These are phyloP conservation scores for Persicaria tinctoria DNA, from an alignment of 148 eudicot genomes.

Conservation along the genomic window DNA sequence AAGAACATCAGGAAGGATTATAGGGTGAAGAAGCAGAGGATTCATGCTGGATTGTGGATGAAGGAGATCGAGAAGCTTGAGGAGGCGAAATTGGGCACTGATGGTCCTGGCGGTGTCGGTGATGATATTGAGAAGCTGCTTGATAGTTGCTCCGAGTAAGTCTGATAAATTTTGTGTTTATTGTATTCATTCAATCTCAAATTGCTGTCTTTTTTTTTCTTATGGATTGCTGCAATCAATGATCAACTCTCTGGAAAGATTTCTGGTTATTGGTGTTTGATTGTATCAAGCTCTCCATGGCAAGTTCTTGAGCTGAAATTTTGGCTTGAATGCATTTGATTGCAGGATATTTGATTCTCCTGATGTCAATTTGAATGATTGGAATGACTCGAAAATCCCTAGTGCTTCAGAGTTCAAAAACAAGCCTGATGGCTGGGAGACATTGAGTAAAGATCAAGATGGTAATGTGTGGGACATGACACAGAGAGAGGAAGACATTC, in stretches of 20 bases:
- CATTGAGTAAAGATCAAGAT: slow-evolving; percentile 66
- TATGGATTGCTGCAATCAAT: not conserved
- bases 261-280: not conserved
- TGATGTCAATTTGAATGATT: slow-evolving; percentile 35
- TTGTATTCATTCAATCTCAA: not conserved
- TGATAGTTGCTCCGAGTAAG: slow-evolving; percentile 84
- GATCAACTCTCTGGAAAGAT: not conserved
- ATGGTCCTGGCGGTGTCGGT: slow-evolving; percentile 20
- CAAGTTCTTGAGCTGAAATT: not conserved
- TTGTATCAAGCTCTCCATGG: not conserved
- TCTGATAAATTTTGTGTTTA: not conserved
- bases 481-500: slow-evolving; percentile 93
- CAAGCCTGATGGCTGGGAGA: slow-evolving; percentile 98
- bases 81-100: slow-evolving; percentile 61
- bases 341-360: slow-evolving; percentile 83
- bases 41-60: slow-evolving; percentile 83
- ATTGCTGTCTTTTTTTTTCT: not conserved
- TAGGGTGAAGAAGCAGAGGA: slow-evolving; percentile 78
- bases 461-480: slow-evolving; percentile 96
- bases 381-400: slow-evolving; percentile 26
- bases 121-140: slow-evolving; percentile 76
- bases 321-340: not conserved
- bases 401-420: slow-evolving; percentile 61
- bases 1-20: slow-evolving; percentile 79
- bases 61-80: slow-evolving; percentile 77